A percentile compares a stretch with the other conserved stretches of the same genome.
Conservation (phyloP, 148 eudicot species). For the Dysphania ambrosioides region DNA sequence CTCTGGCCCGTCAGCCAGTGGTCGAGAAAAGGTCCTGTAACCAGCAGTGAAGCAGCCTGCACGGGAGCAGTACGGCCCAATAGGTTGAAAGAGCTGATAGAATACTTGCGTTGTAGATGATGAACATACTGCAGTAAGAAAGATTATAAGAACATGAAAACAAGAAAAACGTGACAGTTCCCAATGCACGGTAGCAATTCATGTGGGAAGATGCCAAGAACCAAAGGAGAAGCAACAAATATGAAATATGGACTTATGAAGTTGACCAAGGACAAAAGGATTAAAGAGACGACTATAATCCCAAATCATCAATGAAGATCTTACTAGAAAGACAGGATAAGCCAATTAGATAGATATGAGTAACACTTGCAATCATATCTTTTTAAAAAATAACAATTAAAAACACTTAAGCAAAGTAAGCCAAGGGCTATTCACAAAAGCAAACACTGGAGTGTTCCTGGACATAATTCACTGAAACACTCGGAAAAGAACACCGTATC, state of each 20-base stretch:
- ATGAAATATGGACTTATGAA: no score
- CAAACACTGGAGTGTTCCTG: no score
- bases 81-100: constrained; percentile 43
- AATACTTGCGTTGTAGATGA: constrained; percentile 46
- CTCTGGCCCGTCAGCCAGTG: constrained; percentile 37
- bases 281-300: neutral
- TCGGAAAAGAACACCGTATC: no score
- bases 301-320: neutral
- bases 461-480: no score
- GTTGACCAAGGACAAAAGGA: neutral
- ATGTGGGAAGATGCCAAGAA: neutral
- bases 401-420: neutral
- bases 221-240: neutral
- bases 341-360: neutral
- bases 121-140: constrained; percentile 40
- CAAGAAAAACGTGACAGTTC: neutral
- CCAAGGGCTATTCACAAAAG: neutral
- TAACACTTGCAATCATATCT: neutral
- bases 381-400: no score
- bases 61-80: constrained; percentile 48
- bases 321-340: neutral
- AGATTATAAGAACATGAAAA: neutral
- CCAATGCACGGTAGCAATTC: neutral
- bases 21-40: constrained; percentile 45
- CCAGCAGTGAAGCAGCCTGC: constrained; percentile 44